A percentile compares a stretch with the other conserved stretches of the same genome.
phyloP scores from a whole-genome alignment of 169 alveolate species.

The Cryptosporidium tyzzeri region DNA sequence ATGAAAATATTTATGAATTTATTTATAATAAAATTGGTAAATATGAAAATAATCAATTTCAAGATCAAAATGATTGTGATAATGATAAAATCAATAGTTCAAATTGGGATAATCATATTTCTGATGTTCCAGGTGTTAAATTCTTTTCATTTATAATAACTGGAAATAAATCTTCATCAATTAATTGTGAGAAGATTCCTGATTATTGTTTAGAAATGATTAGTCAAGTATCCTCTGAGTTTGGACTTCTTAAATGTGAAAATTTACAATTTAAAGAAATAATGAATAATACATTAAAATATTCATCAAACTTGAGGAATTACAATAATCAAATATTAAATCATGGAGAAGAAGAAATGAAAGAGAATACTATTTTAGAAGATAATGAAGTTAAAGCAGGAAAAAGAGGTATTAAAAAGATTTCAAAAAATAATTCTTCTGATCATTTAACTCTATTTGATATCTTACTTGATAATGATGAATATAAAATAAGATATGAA shows the following conservation, averaged over 20 bases:
- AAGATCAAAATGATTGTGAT: background rate
- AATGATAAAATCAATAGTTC: background rate
- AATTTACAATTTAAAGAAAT: conserved; percentile 2
- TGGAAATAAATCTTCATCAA: background rate
- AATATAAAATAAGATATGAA: conserved; percentile 17
- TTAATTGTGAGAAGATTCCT: background rate
- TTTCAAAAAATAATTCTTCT: background rate
- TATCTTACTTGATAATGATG: conserved; percentile 19
- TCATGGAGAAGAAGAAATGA: background rate
- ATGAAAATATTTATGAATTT: conserved; percentile 12
- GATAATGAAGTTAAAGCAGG: background rate
- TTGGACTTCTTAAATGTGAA: conserved; percentile 10
- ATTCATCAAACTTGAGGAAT: background rate
- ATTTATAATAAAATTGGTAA: background rate
- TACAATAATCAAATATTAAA: background rate
- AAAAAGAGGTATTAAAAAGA: background rate
- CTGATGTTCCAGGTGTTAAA: conserved; percentile 46
- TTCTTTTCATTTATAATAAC: conserved; percentile 12
- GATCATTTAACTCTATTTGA: conserved; percentile 1
- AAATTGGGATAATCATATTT: background rate
- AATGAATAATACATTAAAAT: background rate
- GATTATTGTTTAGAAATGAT: conserved; percentile 43
- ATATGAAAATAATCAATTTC: background rate
- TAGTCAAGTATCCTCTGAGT: conserved; percentile 26
- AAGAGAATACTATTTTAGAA: background rate